These are phyloP conservation scores for Tulasnella sp. DNA, from an alignment of 768 basidiomycete genomes.

Conservation along the genomic window DNA sequence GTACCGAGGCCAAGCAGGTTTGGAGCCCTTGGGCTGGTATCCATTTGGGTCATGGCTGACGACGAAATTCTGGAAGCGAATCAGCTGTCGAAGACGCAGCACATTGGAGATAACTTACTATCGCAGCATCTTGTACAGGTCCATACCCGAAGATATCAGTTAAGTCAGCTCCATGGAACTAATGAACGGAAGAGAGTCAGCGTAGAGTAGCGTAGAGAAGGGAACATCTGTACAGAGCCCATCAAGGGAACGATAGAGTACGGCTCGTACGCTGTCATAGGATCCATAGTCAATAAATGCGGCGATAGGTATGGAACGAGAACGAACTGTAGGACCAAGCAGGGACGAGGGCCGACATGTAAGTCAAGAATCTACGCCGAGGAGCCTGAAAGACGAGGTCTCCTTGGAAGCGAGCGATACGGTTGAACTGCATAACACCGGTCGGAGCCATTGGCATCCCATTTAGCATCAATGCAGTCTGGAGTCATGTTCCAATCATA, in stretches of 20 bases:
- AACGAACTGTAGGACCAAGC: constrained; percentile 5
- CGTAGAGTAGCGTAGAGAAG: not conserved
- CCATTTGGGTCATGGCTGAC: constrained; percentile 1
- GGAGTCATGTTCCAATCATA: not conserved
- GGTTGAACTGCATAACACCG: not conserved
- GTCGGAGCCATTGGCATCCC: not conserved
- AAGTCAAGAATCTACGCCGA: not conserved
- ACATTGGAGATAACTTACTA: not conserved
- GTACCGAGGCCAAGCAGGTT: not conserved
- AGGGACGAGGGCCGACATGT: not conserved
- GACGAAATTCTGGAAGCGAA: not conserved
- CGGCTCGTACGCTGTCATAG: no score
- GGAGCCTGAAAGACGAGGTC: constrained; percentile 12
- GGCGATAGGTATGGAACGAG: not conserved
- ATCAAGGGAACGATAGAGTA: constrained; percentile 1
- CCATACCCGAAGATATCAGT: not conserved
- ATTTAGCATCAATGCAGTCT: not conserved
- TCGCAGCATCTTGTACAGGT: constrained; percentile 1
- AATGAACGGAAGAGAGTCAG: not conserved
- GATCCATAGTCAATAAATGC: no score
- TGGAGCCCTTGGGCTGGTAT: not conserved
- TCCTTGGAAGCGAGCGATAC: constrained; percentile 8
- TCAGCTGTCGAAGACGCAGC: not conserved
- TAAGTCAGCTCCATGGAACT: constrained; percentile 9
- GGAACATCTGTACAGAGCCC: not conserved